phyloP scores from a whole-genome alignment of 2,329 filamentous ascomycete genomes.

The Mycogone perniciosa region DNA sequence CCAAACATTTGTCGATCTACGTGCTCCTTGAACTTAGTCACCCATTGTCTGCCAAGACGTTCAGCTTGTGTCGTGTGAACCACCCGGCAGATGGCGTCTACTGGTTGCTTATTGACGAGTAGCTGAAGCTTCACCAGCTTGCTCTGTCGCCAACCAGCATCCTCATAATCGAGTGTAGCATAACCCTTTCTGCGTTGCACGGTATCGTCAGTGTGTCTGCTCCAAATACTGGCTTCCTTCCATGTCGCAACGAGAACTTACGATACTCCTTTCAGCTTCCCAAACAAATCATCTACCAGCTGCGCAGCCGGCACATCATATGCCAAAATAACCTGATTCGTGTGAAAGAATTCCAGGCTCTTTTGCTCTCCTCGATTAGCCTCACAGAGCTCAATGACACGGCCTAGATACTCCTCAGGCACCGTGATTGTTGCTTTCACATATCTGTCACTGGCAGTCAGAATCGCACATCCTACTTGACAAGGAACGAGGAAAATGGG shows the following conservation, averaged over 20 bases:
- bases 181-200: constrained; percentile 67
- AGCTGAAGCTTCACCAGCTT: constrained; percentile 85
- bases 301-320: constrained; percentile 85
- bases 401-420: constrained; percentile 88
- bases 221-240: neutral
- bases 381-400: constrained; percentile 93
- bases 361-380: constrained; percentile 80
- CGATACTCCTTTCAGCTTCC: constrained; percentile 86
- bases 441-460: constrained; percentile 37
- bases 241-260: constrained; percentile 21
- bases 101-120: constrained; percentile 85
- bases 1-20: constrained; percentile 92
- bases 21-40: constrained; percentile 93
- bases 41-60: constrained; percentile 78
- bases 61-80: constrained; percentile 78
- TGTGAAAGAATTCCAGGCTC: constrained; percentile 83
- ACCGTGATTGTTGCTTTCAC: constrained; percentile 82
- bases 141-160: constrained; percentile 77
- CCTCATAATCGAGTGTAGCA: constrained; percentile 93
- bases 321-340: constrained; percentile 87
- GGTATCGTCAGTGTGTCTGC: neutral
- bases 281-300: constrained; percentile 94
- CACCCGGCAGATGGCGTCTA: constrained; percentile 90
- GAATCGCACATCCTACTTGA: neutral
- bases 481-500: neutral